Base-by-base conservation (phyloP, 1,284 basidiomycete genomes). In the Hymenochaete sp. region DNA sequence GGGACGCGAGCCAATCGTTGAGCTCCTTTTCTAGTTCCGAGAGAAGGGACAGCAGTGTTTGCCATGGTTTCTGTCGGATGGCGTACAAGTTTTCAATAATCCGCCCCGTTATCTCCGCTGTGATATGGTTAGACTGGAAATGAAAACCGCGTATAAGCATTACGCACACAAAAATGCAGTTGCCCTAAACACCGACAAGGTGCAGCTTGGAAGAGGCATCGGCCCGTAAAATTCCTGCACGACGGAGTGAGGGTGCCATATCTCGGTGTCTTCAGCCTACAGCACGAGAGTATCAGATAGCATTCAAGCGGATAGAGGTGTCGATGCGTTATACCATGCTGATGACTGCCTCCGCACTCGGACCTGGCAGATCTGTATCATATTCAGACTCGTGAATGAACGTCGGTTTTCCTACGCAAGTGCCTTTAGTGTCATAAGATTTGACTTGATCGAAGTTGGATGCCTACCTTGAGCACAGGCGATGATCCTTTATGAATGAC, bases 31-130 rank as follows among this genome's bases (percentile, higher is more conserved):
- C 88, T 18, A 89, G 62, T 32, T 72, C 64, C 3, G 67, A 66
- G 33, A 84, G 64, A 35, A 69, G 55, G 11, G 64, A 55, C 54
- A 75, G 70, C 56, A 72, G 68, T 13, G 70, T 68, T 38, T 62
- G 60, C 45, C 65, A 60, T 29, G 69, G 59, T 24, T 65, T 63
- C 4, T 71, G 62, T 48, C 77, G 73, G 25, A 91, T 79, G 1
- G 87, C 79, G 61, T 92, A 92, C 19, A 90, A 70, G 46, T 72
- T 71, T 22, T 76, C 72, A 48, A 89, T 72, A 52, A 91, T 80
- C 39, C 73, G 68, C 3, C 77, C 79, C 41, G 77, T 63, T 33
- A 85, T 78, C 16, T 77, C 62, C 24, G 72, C 80, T 85, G 51
- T 42, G 50, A 32, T 25, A 19, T 19, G 6, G 6, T 14, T 31